Conservation (phyloP, 306 rosid species). For the Trifolium dubium region DNA sequence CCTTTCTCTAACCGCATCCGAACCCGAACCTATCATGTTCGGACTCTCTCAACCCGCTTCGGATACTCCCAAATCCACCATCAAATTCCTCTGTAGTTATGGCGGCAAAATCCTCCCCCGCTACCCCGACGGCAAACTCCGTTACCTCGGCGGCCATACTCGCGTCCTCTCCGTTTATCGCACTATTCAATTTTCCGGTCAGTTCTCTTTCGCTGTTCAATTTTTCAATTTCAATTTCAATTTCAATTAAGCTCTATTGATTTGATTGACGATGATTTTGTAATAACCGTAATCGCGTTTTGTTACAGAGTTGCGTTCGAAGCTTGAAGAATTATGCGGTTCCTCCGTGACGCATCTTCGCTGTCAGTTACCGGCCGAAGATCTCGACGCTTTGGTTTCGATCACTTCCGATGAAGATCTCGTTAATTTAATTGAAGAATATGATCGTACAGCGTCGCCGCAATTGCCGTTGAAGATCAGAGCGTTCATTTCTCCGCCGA, state of each 20-base stretch:
- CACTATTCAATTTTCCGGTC: slow-evolving; percentile 71
- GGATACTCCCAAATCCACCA: slow-evolving; percentile 44
- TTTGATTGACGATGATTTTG: no score
- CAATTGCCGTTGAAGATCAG: slow-evolving; percentile 63
- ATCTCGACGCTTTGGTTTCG: slow-evolving; percentile 90
- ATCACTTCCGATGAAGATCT: slow-evolving; percentile 90
- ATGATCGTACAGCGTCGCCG: slow-evolving; percentile 58
- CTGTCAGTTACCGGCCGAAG: slow-evolving; percentile 88
- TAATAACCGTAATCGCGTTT: slow-evolving; percentile 17
- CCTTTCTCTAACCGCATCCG: background rate
- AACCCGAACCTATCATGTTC: slow-evolving; percentile 49
- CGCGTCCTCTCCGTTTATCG: slow-evolving; percentile 86
- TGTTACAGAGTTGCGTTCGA: slow-evolving; percentile 69
- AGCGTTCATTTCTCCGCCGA: slow-evolving; percentile 77
- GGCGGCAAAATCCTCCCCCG: slow-evolving; percentile 97
- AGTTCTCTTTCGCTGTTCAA: background rate
- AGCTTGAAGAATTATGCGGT: slow-evolving; percentile 77
- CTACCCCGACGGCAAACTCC: slow-evolving; percentile 91
- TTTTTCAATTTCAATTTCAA: no score
- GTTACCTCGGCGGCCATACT: slow-evolving; percentile 88
- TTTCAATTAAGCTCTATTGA: no score
- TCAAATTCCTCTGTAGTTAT: slow-evolving; percentile 88
- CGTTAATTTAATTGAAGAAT: slow-evolving; percentile 82
- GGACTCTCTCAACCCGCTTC: slow-evolving; percentile 43
- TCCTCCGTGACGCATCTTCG: slow-evolving; percentile 67